These are phyloP conservation scores for Macadamia integrifolia DNA, from an alignment of 164 flowering plant species.

Conservation along the genomic window DNA sequence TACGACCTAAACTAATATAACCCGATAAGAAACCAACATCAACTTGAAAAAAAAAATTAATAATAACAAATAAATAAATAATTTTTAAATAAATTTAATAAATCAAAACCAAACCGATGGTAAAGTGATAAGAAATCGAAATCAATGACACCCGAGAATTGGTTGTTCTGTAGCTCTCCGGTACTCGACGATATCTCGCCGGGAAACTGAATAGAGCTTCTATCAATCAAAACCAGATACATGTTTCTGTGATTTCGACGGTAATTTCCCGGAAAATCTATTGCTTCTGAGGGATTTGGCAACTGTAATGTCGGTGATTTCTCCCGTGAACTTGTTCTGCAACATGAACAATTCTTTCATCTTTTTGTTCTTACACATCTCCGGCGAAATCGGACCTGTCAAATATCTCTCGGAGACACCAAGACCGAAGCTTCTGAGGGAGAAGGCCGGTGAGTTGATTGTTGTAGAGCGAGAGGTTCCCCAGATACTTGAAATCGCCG, in stretches of 20 bases:
- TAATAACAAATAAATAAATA: too few species aligned
- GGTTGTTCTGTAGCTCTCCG: constrained; percentile 35
- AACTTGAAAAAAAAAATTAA: too few species aligned
- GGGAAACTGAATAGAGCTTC: constrained; percentile 45
- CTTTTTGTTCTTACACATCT: constrained; percentile 76
- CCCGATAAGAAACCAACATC: too few species aligned
- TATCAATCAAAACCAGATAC: constrained; percentile 29
- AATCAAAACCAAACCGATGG: too few species aligned
- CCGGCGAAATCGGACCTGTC: constrained; percentile 79
- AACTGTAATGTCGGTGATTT: constrained; percentile 49
- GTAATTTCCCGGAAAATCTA: constrained; percentile 51
- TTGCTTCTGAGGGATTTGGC: constrained; percentile 41
- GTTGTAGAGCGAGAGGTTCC: constrained; percentile 57
- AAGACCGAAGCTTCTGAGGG: constrained; percentile 69
- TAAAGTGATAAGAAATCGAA: too few species aligned
- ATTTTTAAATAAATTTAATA: too few species aligned
- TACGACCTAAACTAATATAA: too few species aligned
- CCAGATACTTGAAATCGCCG: constrained; percentile 49
- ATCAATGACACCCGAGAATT: too few species aligned
- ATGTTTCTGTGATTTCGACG: constrained; percentile 49
- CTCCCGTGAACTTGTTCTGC: constrained; percentile 63
- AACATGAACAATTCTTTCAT: constrained; percentile 57
- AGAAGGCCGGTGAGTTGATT: constrained; percentile 63
- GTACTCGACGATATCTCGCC: constrained; percentile 49
- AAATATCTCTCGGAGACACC: constrained; percentile 66